Percentiles rank a stretch among this genome's conserved stretches.
These are phyloP conservation scores for Linnemannia exigua DNA, from an alignment of 192 early-diverging fungal genomes.

Conservation along the genomic window DNA sequence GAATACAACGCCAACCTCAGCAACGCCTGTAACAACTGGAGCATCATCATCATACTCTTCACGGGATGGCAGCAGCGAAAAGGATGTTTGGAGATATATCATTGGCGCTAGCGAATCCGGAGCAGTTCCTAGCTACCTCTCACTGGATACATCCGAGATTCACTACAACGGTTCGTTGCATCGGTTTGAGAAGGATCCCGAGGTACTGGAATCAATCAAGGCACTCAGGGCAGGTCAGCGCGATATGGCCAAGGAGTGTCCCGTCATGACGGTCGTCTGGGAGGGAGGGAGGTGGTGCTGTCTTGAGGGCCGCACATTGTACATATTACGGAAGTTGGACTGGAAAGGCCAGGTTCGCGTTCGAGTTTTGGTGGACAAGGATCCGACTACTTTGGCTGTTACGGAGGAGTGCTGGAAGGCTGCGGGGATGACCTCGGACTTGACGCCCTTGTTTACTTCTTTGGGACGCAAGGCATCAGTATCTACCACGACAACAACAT, in stretches of 20 bases:
- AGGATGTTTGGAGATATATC: slow-evolving; percentile 25
- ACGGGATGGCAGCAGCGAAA: background rate
- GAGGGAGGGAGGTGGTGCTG: slow-evolving; percentile 54
- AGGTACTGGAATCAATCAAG: slow-evolving; percentile 27
- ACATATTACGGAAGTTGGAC: slow-evolving; percentile 40
- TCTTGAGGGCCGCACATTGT: slow-evolving; percentile 50
- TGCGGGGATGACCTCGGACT: slow-evolving; percentile 29
- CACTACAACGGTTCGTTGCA: slow-evolving; percentile 44
- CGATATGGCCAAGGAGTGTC: slow-evolving; percentile 55
- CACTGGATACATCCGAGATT: slow-evolving; percentile 37
- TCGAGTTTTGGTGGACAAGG: slow-evolving; percentile 46
- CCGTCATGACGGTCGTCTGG: slow-evolving; percentile 54
- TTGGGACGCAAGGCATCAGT: background rate
- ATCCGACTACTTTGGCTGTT: slow-evolving; percentile 40
- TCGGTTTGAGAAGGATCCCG: slow-evolving; percentile 29
- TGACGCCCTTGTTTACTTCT: background rate
- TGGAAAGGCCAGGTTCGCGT: slow-evolving; percentile 51
- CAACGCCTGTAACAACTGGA: background rate
- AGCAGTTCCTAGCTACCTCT: slow-evolving; percentile 32
- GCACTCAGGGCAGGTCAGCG: slow-evolving; percentile 25
- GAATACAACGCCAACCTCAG: background rate
- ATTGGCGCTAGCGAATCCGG: slow-evolving; percentile 8
- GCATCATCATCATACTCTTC: background rate
- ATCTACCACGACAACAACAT: background rate
- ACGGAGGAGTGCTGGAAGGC: slow-evolving; percentile 54